Evolutionary conservation across 768 basidiomycete genomes (phyloP), one percentile per base, ranked within the genome.

Genomic region (Mycena sanguinolenta): DNA sequence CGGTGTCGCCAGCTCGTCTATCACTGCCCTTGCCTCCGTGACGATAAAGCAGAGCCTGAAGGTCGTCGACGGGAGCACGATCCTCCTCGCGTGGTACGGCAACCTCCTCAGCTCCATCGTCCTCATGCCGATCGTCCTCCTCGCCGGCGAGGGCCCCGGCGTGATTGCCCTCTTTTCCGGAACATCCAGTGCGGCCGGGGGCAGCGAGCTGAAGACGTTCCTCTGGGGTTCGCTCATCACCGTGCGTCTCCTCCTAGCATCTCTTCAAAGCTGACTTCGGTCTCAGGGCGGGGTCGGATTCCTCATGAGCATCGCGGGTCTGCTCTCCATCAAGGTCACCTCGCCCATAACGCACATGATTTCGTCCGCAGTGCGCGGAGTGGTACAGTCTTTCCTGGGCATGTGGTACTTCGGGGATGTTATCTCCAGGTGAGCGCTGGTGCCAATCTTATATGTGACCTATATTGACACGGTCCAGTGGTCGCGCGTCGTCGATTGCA

Each of bases 341-440:
- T 93, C 92, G 7, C 92, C 92, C 21, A 91, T 94, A 74, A 91
- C 92, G 9, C 92, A 94, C 77, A 94, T 93, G 92, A 79, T 93
- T 52, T 92, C 91, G 2, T 90, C 91, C 27, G 93, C 93, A 8
- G 90, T 92, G 9, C 89, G 93, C 63, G 92, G 93, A 28, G 93
- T 94, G 38, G 85, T 91, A 0, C 90, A 89, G 49, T 90, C 91
- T 10, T 73, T 92, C 62, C 81, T 93, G 19, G 90, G 87, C 23
- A 82, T 88, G 74, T 89, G 83, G 84, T 65, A 90, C 21, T 94
- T 94, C 77, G 71, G 79, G 28, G 92, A 94, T 32, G 74, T 88
- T 61, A 84, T 94, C 68, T 89, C 89, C 6, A 79, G 78, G 90
- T 88, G 76, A 75, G 90, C 83, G 6, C 32, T 42, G 49, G 13